A percentile compares a stretch with the other conserved stretches of the same genome.
Evolutionary conservation across 1,284 basidiomycete species (phyloP).

Genomic region (Pseudozyma flocculosa): DNA sequence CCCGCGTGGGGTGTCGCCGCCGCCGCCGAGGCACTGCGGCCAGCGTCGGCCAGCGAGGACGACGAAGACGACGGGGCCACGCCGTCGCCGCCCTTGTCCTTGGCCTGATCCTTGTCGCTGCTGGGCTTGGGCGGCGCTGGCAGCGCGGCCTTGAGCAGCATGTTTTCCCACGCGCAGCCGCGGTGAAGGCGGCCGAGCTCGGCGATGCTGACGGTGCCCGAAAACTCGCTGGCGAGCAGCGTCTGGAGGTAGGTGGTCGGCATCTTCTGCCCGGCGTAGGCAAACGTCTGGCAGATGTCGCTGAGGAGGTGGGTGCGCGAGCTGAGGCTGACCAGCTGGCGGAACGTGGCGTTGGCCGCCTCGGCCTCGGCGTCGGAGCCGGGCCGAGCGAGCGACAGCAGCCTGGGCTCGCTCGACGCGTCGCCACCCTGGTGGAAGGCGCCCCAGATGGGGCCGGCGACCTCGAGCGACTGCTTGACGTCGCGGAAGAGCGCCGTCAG

Average conservation of each 20-base stretch:
- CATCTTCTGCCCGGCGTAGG: conserved; percentile 73
- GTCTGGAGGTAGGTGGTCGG: conserved; percentile 72
- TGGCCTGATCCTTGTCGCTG: conserved; percentile 11
- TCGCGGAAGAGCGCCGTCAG: conserved; percentile 72
- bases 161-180: conserved; percentile 81
- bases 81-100: not conserved
- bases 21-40: no score
- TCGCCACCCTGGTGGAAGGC: conserved; percentile 3
- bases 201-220: conserved; percentile 67
- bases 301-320: conserved; percentile 79
- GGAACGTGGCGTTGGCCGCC: conserved; percentile 70
- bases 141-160: conserved; percentile 66
- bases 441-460: conserved; percentile 72
- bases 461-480: conserved; percentile 71
- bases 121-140: conserved; percentile 12
- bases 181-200: conserved; percentile 81
- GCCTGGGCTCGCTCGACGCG: conserved; percentile 19
- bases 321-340: conserved; percentile 74
- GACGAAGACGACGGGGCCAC: no score
- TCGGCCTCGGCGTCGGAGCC: conserved; percentile 58
- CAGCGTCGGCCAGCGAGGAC: no score
- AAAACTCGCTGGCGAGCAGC: conserved; percentile 36
- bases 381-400: conserved; percentile 26
- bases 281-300: conserved; percentile 83
- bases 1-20: no score